Base-by-base conservation (phyloP, 2,329 filamentous ascomycete species). In the Fusarium sterilihyphosum region DNA sequence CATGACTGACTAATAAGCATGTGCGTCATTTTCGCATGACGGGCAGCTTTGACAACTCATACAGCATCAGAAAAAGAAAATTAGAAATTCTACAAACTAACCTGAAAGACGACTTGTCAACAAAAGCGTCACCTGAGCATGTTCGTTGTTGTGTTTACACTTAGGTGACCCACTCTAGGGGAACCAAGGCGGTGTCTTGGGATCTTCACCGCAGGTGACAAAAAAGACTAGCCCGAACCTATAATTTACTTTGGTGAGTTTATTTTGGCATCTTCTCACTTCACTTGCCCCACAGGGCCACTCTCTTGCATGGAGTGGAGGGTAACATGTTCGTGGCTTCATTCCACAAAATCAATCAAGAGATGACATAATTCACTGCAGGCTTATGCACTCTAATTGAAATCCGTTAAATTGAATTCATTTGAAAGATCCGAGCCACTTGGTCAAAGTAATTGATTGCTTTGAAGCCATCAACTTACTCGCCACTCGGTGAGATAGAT, bases 231-330 rank as follows among this genome's bases (percentile, higher is more conserved):
- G 17, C 8, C 8, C 3, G 6, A 10, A 20, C 12, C 9, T 35
- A 20, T 1, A 1, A 2, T 2, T 2, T 7, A 35, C 17, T 24
- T 24, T 35, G n/a, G 5, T 24, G 31, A 35, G 22, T 35, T 52
- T 24, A 52, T 52, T 52, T 35, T 24, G 31, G n/a, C 14, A 24
- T 20, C 31, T 13, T 52, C 8, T 4, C 20, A 14, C 3, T 24
- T 35, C 17, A 6, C 8, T 11, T 24, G 49, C 49, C 49, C 49
- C 49, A 24, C 49, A 18, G 31, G n/a, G 31, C 65, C 65, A 70
- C 65, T 49, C 38, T 65, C 33, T 41, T 70, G 65, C 67, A 70
- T 70, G 65, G 65, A 52, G 58, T 70, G 65, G 65, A 70, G 58
- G 65, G 65, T 70, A 70, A 31, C 38, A 69, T 69, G 66, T 68